These are phyloP conservation scores for Monilinia vaccinii-corymbosi DNA, from an alignment of 2,329 filamentous ascomycete species.

Conservation along the genomic window DNA sequence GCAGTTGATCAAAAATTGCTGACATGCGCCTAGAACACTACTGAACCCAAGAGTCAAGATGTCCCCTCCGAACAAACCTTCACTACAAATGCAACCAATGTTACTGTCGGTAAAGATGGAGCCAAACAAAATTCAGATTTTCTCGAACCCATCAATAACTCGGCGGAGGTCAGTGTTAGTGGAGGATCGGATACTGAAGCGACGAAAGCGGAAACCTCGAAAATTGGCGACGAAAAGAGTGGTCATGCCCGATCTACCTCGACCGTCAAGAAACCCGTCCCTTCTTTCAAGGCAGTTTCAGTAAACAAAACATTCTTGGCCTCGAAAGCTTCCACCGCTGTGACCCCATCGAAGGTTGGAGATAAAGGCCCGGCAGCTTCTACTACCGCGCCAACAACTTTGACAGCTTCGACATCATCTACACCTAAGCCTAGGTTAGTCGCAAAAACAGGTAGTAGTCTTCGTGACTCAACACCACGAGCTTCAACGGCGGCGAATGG, in stretches of 20 bases:
- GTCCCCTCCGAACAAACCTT: constrained; percentile 30
- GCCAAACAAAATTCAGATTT: constrained; percentile 45
- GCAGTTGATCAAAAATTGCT: constrained; percentile 10
- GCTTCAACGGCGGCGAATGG: constrained; percentile 40
- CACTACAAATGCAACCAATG: constrained; percentile 38
- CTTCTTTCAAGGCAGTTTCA: constrained; percentile 76
- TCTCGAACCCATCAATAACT: constrained; percentile 51
- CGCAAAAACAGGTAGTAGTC: constrained; percentile 59
- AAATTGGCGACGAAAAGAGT: constrained; percentile 47
- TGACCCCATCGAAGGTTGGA: constrained; percentile 39
- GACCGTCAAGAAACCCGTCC: constrained; percentile 57
- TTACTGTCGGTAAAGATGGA: constrained; percentile 37
- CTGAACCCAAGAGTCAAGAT: constrained; percentile 44
- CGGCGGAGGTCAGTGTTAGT: constrained; percentile 59
- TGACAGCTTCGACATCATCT: constrained; percentile 33
- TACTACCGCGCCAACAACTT: constrained; percentile 29
- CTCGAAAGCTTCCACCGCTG: constrained; percentile 49
- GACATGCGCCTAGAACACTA: constrained; percentile 26
- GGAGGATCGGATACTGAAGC: constrained; percentile 71
- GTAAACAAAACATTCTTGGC: constrained; percentile 77
- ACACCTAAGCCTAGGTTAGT: constrained; percentile 62
- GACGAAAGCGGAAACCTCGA: constrained; percentile 46
- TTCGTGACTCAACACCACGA: constrained; percentile 43
- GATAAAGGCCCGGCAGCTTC: constrained; percentile 35
- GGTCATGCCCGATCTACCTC: constrained; percentile 50